These are phyloP conservation scores for Lagenidium giganteum DNA, from an alignment of 352 stramenopile genomes.

Conservation along the genomic window DNA sequence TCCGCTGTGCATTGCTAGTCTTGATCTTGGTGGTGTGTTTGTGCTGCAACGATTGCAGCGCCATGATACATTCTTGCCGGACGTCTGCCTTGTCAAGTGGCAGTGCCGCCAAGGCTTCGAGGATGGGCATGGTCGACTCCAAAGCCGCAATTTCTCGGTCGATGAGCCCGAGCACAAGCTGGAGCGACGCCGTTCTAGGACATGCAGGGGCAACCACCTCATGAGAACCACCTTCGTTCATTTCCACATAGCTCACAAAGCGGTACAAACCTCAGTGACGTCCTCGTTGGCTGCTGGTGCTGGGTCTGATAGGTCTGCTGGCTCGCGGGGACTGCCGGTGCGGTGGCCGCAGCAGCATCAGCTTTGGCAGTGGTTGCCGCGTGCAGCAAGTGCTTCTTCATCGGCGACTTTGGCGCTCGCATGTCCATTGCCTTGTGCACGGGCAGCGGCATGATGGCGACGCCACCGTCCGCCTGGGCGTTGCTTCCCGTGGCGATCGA, in stretches of 20 bases:
- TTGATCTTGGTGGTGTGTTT: no score
- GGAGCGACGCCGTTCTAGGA: constrained; percentile 45
- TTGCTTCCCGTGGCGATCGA: no score
- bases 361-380: no score
- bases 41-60: constrained; percentile 21
- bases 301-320: no score
- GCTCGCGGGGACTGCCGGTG: neutral
- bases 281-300: no score
- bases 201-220: no score
- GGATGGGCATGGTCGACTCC: constrained; percentile 36
- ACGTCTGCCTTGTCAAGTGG: constrained; percentile 34
- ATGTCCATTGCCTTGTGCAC: constrained; percentile 5
- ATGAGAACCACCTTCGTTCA: no score
- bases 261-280: no score
- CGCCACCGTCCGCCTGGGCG: no score
- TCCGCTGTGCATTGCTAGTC: no score
- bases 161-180: constrained; percentile 44
- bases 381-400: constrained; percentile 52
- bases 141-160: constrained; percentile 49
- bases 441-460: constrained; percentile 4
- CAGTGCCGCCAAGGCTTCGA: constrained; percentile 34
- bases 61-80: constrained; percentile 29
- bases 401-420: constrained; percentile 29
- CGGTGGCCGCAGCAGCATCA: neutral
- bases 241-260: no score